Conservation (phyloP, 768 basidiomycete species). For the Russula brevipes region DNA sequence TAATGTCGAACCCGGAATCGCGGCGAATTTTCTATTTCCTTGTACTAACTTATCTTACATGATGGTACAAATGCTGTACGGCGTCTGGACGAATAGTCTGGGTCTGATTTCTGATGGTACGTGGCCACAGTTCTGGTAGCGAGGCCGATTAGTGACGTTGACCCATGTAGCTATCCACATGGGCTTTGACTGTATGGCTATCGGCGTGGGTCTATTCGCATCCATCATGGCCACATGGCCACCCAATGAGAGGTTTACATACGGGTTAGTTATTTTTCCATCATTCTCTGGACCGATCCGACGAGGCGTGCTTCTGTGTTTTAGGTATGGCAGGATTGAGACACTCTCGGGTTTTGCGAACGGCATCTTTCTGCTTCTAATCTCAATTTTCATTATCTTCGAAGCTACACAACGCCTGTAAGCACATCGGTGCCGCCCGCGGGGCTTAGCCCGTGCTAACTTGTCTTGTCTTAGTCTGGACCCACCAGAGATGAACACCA, state of each 20-base stretch:
- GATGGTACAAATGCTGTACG: slow-evolving; percentile 95
- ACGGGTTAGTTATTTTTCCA: slow-evolving; percentile 55
- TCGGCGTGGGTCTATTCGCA: slow-evolving; percentile 90
- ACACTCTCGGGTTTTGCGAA: slow-evolving; percentile 98
- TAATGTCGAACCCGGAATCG: slow-evolving; percentile 87
- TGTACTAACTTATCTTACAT: slow-evolving; percentile 89
- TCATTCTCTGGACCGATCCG: neutral
- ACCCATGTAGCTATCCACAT: slow-evolving; percentile 82
- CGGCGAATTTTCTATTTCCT: slow-evolving; percentile 97
- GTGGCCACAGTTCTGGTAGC: neutral
- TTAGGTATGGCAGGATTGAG: slow-evolving; percentile 90
- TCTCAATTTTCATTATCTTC: slow-evolving; percentile 97
- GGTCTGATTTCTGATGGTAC: slow-evolving; percentile 95
- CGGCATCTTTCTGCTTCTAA: slow-evolving; percentile 87
- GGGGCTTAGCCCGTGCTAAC: neutral
- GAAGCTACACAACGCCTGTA: slow-evolving; percentile 95
- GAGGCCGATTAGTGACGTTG: neutral
- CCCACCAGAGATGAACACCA: slow-evolving; percentile 97
- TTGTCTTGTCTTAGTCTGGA: slow-evolving; percentile 51
- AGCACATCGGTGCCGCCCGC: slow-evolving; percentile 16
- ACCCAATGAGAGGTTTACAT: slow-evolving; percentile 90
- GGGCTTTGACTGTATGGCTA: slow-evolving; percentile 98
- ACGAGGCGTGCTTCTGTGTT: neutral
- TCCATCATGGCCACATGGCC: slow-evolving; percentile 99
- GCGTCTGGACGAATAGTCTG: slow-evolving; percentile 95